Percentiles rank a stretch among this genome's conserved stretches.
phyloP scores from a whole-genome alignment of 345 rosid species.

The Bruguiera parviflora region DNA sequence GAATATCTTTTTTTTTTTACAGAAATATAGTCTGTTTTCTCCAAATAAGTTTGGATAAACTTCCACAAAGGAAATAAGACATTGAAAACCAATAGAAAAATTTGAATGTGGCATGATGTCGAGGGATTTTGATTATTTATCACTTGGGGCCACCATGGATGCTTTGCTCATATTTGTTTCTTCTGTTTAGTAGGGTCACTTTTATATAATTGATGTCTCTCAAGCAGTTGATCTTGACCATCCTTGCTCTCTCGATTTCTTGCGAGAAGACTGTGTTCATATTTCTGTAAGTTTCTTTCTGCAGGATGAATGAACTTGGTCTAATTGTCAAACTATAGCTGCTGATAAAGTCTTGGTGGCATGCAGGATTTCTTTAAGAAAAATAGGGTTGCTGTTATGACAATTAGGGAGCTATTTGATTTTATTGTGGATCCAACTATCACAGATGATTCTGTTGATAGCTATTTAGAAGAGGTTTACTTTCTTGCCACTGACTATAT shows the following conservation, averaged over 20 bases:
- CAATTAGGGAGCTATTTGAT: constrained; percentile 85
- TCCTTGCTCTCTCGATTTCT: constrained; percentile 85
- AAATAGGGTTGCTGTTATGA: constrained; percentile 94
- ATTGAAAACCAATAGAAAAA: neutral
- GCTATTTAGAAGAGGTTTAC: constrained; percentile 81
- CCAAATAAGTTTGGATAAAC: neutral
- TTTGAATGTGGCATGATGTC: neutral
- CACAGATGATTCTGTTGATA: constrained; percentile 68
- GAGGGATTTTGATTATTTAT: neutral
- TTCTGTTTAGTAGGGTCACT: constrained; percentile 63
- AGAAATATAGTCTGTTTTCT: neutral
- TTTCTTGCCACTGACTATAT: neutral
- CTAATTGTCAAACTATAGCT: neutral
- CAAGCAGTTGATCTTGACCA: constrained; percentile 96
- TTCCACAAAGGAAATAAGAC: neutral
- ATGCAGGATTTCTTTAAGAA: constrained; percentile 83
- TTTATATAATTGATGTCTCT: constrained; percentile 88
- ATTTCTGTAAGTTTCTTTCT: constrained; percentile 64
- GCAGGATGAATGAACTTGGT: neutral
- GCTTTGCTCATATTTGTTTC: neutral
- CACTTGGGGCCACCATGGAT: neutral
- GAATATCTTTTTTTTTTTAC: constrained; percentile 13
- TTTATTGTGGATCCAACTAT: constrained; percentile 89
- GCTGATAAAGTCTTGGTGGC: neutral
- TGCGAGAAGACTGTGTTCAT: constrained; percentile 92